Evolutionary conservation across 148 eudicot species (phyloP).

Genomic region (Diospyros kaki): DNA sequence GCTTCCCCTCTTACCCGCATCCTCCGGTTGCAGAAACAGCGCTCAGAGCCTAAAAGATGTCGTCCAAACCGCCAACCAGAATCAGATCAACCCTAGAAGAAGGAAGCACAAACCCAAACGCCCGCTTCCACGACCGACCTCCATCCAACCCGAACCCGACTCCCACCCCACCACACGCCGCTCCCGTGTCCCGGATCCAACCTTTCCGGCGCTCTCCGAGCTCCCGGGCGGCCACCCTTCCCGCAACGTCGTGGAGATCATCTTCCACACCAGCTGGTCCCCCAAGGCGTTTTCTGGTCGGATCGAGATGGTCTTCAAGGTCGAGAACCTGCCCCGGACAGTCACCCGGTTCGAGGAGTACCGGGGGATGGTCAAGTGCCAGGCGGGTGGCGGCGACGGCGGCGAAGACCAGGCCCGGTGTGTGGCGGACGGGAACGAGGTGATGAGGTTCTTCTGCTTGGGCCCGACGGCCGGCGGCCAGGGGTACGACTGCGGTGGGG

Average conservation of each 20-base stretch:
- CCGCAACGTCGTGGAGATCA: conserved; percentile 86
- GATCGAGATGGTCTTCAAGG: conserved; percentile 82
- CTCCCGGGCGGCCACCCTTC: conserved; percentile 76
- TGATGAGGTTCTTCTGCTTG: conserved; percentile 81
- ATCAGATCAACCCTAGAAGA: conserved; percentile 18
- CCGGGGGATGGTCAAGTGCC: conserved; percentile 41
- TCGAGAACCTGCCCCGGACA: conserved; percentile 47
- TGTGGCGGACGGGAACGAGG: conserved; percentile 91
- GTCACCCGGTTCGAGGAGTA: conserved; percentile 76
- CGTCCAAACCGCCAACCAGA: conserved; percentile 22
- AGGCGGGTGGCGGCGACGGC: conserved; percentile 26
- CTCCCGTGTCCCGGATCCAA: conserved; percentile 25
- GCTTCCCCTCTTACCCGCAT: conserved; percentile 16
- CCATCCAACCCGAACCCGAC: neutral
- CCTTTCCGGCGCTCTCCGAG: conserved; percentile 63
- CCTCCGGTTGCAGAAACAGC: conserved; percentile 59
- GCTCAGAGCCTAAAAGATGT: conserved; percentile 60
- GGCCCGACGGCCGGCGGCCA: conserved; percentile 42
- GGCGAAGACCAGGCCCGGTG: conserved; percentile 59
- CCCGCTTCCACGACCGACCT: neutral
- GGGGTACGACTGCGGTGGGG: conserved; percentile 33
- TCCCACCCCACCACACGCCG: conserved; percentile 18
- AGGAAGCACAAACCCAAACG: conserved; percentile 7
- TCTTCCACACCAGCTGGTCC: conserved; percentile 78
- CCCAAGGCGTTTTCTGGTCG: conserved; percentile 63